Conservation (phyloP, 805 yeast species). For the Brettanomyces sp. region DNA sequence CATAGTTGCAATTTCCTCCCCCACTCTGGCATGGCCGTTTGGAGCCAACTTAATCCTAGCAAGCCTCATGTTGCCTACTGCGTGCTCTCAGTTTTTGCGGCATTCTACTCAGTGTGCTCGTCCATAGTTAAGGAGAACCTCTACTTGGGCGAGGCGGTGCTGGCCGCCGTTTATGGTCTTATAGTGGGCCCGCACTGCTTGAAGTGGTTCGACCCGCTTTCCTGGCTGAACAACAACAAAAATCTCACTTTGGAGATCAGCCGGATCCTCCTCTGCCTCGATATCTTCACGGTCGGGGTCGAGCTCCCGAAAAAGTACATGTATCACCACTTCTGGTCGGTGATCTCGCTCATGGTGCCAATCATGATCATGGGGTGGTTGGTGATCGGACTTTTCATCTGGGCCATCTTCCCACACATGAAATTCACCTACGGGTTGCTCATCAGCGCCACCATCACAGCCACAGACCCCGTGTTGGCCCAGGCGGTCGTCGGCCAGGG, state of each 20-base stretch:
- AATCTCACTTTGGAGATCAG: constrained; percentile 46
- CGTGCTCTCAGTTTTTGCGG: constrained; percentile 51
- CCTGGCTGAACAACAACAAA: constrained; percentile 41
- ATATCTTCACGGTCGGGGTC: constrained; percentile 60
- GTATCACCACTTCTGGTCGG: constrained; percentile 43
- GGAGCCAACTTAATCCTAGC: constrained; percentile 21
- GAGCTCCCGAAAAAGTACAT: constrained; percentile 60
- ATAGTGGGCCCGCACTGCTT: constrained; percentile 50
- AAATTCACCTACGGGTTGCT: constrained; percentile 45
- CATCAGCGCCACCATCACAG: constrained; percentile 63
- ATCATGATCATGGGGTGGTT: constrained; percentile 67
- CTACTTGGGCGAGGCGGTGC: constrained; percentile 57
- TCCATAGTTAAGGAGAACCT: constrained; percentile 45
- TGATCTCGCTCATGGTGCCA: constrained; percentile 47
- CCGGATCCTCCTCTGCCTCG: constrained; percentile 56
- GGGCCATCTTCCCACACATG: constrained; percentile 49
- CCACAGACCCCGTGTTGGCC: constrained; percentile 67
- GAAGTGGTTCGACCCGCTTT: constrained; percentile 44
- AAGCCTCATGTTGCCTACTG: constrained; percentile 35
- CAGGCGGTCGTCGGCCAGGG: constrained; percentile 67
- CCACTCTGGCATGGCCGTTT: constrained; percentile 13
- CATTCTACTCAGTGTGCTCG: constrained; percentile 47
- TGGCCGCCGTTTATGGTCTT: constrained; percentile 51
- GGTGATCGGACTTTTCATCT: constrained; percentile 49
- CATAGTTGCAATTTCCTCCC: neutral